phyloP scores from a whole-genome alignment of 768 basidiomycete genomes.

The Russula sp. region DNA sequence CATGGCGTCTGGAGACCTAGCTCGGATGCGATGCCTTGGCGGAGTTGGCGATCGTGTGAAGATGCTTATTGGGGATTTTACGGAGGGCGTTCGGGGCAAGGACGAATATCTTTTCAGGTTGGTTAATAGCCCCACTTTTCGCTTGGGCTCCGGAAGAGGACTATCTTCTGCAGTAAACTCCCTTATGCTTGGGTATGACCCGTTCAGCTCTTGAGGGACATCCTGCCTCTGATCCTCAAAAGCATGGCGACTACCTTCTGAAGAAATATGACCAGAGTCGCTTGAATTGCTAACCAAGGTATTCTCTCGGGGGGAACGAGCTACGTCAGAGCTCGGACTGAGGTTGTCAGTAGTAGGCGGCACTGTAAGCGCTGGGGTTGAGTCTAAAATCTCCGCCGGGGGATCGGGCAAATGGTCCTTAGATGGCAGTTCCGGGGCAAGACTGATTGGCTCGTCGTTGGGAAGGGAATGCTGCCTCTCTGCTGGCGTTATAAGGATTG shows the following conservation, averaged over 20 bases:
- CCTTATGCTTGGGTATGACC: constrained; percentile 1
- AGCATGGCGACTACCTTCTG: constrained; percentile 22
- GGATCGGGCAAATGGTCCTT: constrained; percentile 8
- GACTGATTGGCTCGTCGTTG: not conserved
- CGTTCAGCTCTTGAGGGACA: not conserved
- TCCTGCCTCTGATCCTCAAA: constrained; percentile 5
- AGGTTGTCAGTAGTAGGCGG: not conserved
- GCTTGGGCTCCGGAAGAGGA: constrained; percentile 12
- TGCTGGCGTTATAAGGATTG: constrained; percentile 22
- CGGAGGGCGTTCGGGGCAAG: constrained; percentile 60
- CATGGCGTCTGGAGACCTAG: constrained; percentile 58
- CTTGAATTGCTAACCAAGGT: constrained; percentile 28
- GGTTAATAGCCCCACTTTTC: constrained; percentile 25
- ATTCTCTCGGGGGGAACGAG: constrained; percentile 18
- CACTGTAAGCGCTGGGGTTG: not conserved
- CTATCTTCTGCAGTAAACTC: constrained; percentile 6
- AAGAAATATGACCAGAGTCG: constrained; percentile 10
- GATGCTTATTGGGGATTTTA: constrained; percentile 15
- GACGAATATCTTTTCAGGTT: constrained; percentile 43
- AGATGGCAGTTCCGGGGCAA: constrained; percentile 11
- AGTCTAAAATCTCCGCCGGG: not conserved
- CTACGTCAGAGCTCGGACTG: not conserved
- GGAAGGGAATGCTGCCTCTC: constrained; percentile 1
- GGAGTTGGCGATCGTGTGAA: constrained; percentile 21
- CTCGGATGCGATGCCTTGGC: constrained; percentile 29